Conservation (phyloP, 1,284 basidiomycete genomes). For the Boletus putidus region DNA sequence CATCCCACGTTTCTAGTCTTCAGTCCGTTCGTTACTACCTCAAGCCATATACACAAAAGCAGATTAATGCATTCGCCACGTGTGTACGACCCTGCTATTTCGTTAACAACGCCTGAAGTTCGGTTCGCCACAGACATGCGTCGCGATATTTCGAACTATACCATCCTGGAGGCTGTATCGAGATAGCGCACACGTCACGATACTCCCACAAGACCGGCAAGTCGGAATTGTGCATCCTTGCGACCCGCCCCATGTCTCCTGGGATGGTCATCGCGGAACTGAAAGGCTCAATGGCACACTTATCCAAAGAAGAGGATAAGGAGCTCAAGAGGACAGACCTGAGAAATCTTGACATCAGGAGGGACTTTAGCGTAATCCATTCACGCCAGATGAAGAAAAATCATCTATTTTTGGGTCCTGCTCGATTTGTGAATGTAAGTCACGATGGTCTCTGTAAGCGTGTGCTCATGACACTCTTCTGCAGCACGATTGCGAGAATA, state of each 20-base stretch:
- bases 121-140: slow-evolving; percentile 60
- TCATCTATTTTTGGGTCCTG: slow-evolving; percentile 88
- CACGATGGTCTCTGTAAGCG: slow-evolving; percentile 20
- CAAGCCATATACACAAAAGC: slow-evolving; percentile 68
- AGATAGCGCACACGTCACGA: slow-evolving; percentile 83
- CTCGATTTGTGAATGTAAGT: slow-evolving; percentile 91
- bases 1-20: slow-evolving; percentile 48
- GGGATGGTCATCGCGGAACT: slow-evolving; percentile 77
- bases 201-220: slow-evolving; percentile 85
- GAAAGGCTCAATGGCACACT: slow-evolving; percentile 84
- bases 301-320: slow-evolving; percentile 78
- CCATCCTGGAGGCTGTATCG: slow-evolving; percentile 76
- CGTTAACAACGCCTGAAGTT: slow-evolving; percentile 31
- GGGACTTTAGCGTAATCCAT: slow-evolving; percentile 91
- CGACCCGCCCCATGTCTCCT: slow-evolving; percentile 69
- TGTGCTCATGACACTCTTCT: slow-evolving; percentile 24
- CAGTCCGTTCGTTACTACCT: slow-evolving; percentile 72
- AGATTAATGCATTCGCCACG: slow-evolving; percentile 87
- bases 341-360: slow-evolving; percentile 69
- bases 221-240: slow-evolving; percentile 87
- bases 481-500: slow-evolving; percentile 90
- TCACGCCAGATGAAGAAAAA: slow-evolving; percentile 89
- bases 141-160: slow-evolving; percentile 85
- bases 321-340: slow-evolving; percentile 74
- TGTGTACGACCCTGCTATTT: slow-evolving; percentile 47